Base-by-base conservation (phyloP, 805 yeast genomes). In the Candida stauntonica region DNA sequence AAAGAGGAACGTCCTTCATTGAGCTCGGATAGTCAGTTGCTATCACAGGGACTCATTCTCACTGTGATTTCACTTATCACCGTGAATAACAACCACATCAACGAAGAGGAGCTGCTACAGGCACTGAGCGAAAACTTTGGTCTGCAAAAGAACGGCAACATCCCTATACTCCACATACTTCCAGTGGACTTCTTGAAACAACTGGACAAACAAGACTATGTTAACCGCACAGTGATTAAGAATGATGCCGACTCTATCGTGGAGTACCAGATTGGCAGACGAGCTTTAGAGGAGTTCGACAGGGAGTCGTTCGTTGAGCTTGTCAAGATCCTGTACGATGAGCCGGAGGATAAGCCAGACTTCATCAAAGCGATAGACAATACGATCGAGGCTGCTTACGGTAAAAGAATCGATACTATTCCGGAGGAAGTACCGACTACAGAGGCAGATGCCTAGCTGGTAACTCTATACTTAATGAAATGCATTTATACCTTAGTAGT, bases 21-120 rank as follows among this genome's bases (percentile, higher is more conserved):
- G 5, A 28, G 32, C 4, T 42, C 52, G 0, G 59, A 54, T 15
- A 21, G 33, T 4, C 43, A 49, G 3, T 30, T 57, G 5, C 31
- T 46, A 14, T 20, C 45, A 2, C 48, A 46, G 20, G 62, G 60
- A 0, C 24, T 59, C 0, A 41, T 48, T 1, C 21, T 56, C 13
- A 40, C 54, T 1, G 36, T 57, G 8, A 17, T 57, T 1, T 45
- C 51, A 16, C 27, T 55, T 5, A 41, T 60, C 5, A 46, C 55
- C 4, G 46, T 60, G 1, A 44, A 48, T 7, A 42, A 46, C 5
- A 59, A 60, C 29, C 57, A 52, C 35, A 46, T 60, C 33, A 68
- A 64, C 31, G 75, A 73, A 36, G 66, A 55, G 8, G 68, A 63
- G 42, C 58, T 73, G 35, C 28, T 72, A 26, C 45, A 62, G 39